Conservation (phyloP, 202 grass and related monocot species). For the Saccharum hybrid region DNA sequence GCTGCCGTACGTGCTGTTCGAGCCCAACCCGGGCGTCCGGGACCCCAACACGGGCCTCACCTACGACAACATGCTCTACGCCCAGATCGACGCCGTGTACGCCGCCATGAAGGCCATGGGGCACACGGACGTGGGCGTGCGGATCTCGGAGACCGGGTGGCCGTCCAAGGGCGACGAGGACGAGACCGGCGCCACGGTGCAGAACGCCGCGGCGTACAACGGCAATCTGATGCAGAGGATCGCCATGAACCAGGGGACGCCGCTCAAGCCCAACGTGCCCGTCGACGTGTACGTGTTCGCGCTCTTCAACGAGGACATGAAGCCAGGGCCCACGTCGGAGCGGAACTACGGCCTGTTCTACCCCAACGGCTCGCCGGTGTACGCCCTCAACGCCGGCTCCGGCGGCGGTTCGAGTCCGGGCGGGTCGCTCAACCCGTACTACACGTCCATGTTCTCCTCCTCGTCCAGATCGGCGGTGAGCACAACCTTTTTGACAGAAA, state of each 20-base stretch:
- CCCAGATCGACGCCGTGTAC: conserved; percentile 96
- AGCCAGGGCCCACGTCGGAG: conserved; percentile 77
- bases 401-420: neutral
- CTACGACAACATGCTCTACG: conserved; percentile 97
- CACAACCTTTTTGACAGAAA: conserved; percentile 23
- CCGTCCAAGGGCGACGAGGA: conserved; percentile 87
- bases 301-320: conserved; percentile 89
- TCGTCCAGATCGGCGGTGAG: conserved; percentile 51
- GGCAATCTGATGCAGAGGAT: conserved; percentile 79
- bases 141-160: conserved; percentile 93
- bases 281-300: conserved; percentile 90
- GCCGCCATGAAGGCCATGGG: conserved; percentile 85
- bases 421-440: conserved; percentile 58
- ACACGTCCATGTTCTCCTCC: conserved; percentile 50
- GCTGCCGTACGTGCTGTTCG: conserved; percentile 86
- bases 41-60: conserved; percentile 64
- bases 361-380: conserved; percentile 70
- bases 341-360: conserved; percentile 91
- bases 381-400: conserved; percentile 49
- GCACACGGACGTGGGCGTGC: conserved; percentile 65
- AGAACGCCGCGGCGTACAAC: conserved; percentile 90
- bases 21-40: conserved; percentile 71
- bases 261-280: conserved; percentile 74
- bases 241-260: conserved; percentile 71
- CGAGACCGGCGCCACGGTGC: conserved; percentile 72